A percentile compares a stretch with the other conserved stretches of the same genome.
Conservation (phyloP, 148 eudicot species). For the Euryodendron excelsum region DNA sequence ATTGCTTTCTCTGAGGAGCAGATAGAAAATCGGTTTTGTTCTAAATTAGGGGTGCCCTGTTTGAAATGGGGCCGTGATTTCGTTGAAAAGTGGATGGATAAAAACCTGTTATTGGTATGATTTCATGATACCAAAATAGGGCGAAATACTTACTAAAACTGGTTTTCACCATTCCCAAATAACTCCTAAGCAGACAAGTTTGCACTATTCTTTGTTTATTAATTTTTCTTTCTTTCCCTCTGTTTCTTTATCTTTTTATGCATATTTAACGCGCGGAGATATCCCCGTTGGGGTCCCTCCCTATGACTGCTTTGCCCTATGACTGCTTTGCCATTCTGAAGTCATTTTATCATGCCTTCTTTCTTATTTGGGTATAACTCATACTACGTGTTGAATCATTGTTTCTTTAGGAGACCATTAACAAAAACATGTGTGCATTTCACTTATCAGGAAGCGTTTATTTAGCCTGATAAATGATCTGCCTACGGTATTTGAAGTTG, state of each 20-base stretch:
- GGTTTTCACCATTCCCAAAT: neutral
- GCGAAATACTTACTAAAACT: neutral
- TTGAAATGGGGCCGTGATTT: neutral
- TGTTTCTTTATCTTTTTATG: neutral
- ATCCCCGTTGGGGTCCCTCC: neutral
- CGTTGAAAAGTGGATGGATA: neutral
- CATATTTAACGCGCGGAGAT: neutral
- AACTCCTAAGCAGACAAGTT: neutral
- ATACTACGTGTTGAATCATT: neutral
- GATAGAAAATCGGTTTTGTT: neutral
- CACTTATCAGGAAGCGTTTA: constrained; percentile 42
- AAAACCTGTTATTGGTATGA: neutral
- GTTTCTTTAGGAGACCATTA: neutral
- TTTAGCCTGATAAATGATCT: constrained; percentile 57
- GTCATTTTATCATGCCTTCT: neutral
- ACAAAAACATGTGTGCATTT: neutral
- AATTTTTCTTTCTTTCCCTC: too few relatives aligned
- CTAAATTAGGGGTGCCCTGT: neutral
- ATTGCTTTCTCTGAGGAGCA: neutral
- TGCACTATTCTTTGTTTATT: too few relatives aligned
- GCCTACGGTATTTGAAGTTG: constrained; percentile 56
- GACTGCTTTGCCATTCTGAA: neutral
- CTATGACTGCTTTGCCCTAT: neutral
- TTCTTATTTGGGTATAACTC: constrained; percentile 6
- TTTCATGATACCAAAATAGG: neutral